phyloP scores from a whole-genome alignment of 345 rosid genomes.

The Xanthoceras sorbifolium region DNA sequence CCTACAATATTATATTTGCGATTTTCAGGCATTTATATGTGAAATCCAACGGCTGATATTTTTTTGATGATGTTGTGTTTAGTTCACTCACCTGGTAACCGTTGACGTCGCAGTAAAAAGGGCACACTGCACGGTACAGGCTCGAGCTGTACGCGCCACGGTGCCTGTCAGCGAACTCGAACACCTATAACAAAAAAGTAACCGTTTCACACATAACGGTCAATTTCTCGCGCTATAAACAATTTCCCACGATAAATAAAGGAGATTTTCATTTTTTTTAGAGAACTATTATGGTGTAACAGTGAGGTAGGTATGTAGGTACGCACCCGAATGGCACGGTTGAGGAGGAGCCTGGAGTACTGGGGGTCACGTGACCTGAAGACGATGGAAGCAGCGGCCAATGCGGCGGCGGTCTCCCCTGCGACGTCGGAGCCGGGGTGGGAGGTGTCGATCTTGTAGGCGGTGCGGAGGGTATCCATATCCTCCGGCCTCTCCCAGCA shows the following conservation, averaged over 20 bases:
- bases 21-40: conserved; percentile 4
- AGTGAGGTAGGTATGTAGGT: conserved; percentile 13
- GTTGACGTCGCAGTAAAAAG: conserved; percentile 92
- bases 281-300: not conserved
- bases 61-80: not conserved
- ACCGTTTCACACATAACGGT: conserved; percentile 26
- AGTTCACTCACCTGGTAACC: conserved; percentile 71
- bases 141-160: conserved; percentile 84
- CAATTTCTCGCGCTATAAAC: conserved; percentile 11
- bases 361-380: conserved; percentile 82
- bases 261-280: not conserved
- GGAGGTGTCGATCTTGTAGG: conserved; percentile 64
- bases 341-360: conserved; percentile 72
- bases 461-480: conserved; percentile 86
- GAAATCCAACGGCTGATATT: conserved; percentile 22
- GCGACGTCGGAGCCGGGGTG: conserved; percentile 98
- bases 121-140: conserved; percentile 78
- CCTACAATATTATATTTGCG: conserved; percentile 38
- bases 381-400: conserved; percentile 95
- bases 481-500: conserved; percentile 99
- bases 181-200: conserved; percentile 53
- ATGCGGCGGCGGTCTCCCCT: conserved; percentile 95
- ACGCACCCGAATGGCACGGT: conserved; percentile 72
- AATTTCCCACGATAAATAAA: not conserved
- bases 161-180: conserved; percentile 81